A percentile compares a stretch with the other conserved stretches of the same genome.
phyloP scores from a whole-genome alignment of 2,329 filamentous ascomycete species.

The Ophiobolus disseminans region DNA sequence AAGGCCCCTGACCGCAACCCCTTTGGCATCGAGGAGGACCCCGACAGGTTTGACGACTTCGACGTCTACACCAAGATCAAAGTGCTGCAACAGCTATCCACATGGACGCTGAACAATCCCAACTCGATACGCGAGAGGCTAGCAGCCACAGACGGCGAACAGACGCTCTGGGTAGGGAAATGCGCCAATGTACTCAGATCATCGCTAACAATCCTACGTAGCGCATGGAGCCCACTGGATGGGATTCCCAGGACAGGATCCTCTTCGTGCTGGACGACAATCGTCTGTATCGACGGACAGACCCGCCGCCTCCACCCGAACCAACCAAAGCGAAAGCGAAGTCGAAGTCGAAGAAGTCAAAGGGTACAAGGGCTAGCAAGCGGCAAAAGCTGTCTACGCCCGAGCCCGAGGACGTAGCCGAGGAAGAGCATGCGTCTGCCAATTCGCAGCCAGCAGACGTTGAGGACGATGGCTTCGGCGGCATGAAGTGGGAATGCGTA shows the following conservation, averaged over 20 bases:
- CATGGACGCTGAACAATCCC: slow-evolving; percentile 86
- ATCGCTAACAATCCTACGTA: slow-evolving; percentile 37
- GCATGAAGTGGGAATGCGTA: slow-evolving; percentile 88
- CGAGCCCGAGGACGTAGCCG: slow-evolving; percentile 50
- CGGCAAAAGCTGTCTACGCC: slow-evolving; percentile 67
- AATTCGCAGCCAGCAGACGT: slow-evolving; percentile 45
- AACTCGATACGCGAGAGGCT: slow-evolving; percentile 88
- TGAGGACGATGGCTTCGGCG: slow-evolving; percentile 71
- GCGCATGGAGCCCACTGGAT: slow-evolving; percentile 82
- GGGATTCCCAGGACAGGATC: slow-evolving; percentile 83
- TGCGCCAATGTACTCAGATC: neutral
- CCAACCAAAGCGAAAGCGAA: slow-evolving; percentile 61
- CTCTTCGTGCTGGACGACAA: slow-evolving; percentile 96
- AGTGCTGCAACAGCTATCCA: slow-evolving; percentile 85
- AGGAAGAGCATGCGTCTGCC: slow-evolving; percentile 34
- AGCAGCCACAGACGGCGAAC: slow-evolving; percentile 81
- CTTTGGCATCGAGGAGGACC: slow-evolving; percentile 78
- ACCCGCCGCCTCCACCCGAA: slow-evolving; percentile 68
- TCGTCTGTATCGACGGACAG: slow-evolving; percentile 86
- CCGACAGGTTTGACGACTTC: slow-evolving; percentile 78
- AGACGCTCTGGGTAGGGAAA: slow-evolving; percentile 77
- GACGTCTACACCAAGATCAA: slow-evolving; percentile 82
- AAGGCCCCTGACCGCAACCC: slow-evolving; percentile 83
- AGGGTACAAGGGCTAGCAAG: slow-evolving; percentile 71
- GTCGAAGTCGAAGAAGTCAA: slow-evolving; percentile 64